Conservation (phyloP, 306 rosid species). For the Castanea mollissima region DNA sequence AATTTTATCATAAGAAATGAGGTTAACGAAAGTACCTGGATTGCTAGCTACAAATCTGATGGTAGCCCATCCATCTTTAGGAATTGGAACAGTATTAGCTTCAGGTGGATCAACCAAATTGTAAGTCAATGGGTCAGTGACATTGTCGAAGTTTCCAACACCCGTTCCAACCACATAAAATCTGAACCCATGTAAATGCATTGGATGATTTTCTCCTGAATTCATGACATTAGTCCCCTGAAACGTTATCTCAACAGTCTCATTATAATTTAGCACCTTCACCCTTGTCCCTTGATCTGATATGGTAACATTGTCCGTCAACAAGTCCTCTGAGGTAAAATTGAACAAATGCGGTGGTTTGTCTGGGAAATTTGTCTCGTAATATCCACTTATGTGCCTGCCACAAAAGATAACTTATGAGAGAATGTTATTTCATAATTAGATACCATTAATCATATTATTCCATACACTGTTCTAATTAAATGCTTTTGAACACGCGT, state of each 20-base stretch:
- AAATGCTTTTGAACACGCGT: not conserved
- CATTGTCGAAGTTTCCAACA: conserved; percentile 23
- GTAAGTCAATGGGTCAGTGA: conserved; percentile 18
- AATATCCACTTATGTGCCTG: conserved; percentile 11
- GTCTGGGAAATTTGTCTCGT: conserved; percentile 25
- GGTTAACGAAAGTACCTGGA: not conserved
- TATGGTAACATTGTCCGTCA: conserved; percentile 23
- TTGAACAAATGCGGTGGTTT: conserved; percentile 38
- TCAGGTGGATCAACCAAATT: conserved; percentile 40
- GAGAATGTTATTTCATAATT: not conserved
- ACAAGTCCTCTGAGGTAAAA: conserved; percentile 24
- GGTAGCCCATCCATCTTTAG: conserved; percentile 38
- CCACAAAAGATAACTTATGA: not conserved
- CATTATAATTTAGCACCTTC: conserved; percentile 34
- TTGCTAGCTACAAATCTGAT: conserved; percentile 27
- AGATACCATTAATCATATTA: not conserved
- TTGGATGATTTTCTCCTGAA: conserved; percentile 33
- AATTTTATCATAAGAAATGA: too few relatives aligned
- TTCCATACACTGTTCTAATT: not conserved
- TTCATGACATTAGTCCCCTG: conserved; percentile 44
- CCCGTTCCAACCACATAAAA: conserved; percentile 40
- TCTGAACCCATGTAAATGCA: conserved; percentile 30
- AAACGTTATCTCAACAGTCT: conserved; percentile 37
- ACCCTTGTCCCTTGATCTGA: conserved; percentile 40
- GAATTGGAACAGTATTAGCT: conserved; percentile 27